phyloP scores from a whole-genome alignment of 805 yeast genomes.

The Nakazawaea pomicola region DNA sequence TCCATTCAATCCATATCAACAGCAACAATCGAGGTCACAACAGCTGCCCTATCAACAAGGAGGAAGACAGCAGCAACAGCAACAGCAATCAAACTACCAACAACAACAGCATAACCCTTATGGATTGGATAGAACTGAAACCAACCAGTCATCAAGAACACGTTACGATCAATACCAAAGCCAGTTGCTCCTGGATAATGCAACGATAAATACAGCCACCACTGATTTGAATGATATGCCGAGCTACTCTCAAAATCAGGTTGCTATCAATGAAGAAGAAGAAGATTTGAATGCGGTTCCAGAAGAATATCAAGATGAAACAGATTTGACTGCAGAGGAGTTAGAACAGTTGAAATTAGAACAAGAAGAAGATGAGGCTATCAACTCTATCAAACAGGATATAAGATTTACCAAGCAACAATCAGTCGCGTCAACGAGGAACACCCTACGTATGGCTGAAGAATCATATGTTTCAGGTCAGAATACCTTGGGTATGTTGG shows the following conservation, averaged over 20 bases:
- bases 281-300: constrained; percentile 33
- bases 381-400: constrained; percentile 79
- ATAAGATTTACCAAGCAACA: constrained; percentile 82
- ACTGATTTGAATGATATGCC: constrained; percentile 7
- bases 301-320: constrained; percentile 15
- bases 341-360: constrained; percentile 33
- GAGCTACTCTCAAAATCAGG: constrained; percentile 13
- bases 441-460: constrained; percentile 66
- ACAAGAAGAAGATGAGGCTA: constrained; percentile 77
- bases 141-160: not conserved
- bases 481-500: constrained; percentile 86
- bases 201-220: constrained; percentile 1
- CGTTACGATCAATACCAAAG: constrained; percentile 5
- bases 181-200: constrained; percentile 6
- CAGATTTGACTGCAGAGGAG: constrained; percentile 30
- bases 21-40: not conserved
- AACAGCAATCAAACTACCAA: not conserved
- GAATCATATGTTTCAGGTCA: constrained; percentile 71
- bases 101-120: constrained; percentile 1
- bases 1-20: not conserved
- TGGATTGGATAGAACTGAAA: not conserved
- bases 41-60: not conserved
- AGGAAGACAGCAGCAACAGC: not conserved
- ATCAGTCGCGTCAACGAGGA: constrained; percentile 79
- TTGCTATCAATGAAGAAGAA: constrained; percentile 12